These are phyloP conservation scores for Trifolium dubium DNA, from an alignment of 306 rosid species.

Conservation along the genomic window DNA sequence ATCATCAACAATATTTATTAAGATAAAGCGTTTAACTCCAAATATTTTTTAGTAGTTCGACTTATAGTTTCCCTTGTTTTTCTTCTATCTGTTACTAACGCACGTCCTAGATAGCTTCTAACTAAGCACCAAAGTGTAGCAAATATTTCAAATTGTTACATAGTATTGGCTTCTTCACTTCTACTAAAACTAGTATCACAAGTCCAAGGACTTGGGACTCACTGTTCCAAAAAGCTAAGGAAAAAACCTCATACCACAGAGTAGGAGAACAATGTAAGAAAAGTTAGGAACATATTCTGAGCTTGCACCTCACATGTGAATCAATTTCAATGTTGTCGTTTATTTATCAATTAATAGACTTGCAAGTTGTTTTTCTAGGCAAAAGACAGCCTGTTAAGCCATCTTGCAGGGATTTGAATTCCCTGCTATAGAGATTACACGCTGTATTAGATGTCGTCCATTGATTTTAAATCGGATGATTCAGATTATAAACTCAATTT, in stretches of 20 bases:
- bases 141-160: slow-evolving; percentile 11
- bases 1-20: not conserved
- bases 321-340: not conserved
- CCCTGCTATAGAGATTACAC: too few species aligned
- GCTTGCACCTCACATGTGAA: not conserved
- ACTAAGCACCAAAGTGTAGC: not conserved
- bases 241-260: too few species aligned
- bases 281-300: not conserved
- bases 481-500: too few species aligned
- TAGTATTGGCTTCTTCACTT: not conserved
- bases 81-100: not conserved
- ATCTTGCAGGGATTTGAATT: too few species aligned
- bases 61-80: not conserved
- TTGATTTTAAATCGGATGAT: too few species aligned
- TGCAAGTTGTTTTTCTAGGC: not conserved
- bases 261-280: not conserved
- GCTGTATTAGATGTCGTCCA: too few species aligned
- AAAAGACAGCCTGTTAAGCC: not conserved
- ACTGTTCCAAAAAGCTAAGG: too few species aligned
- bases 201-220: not conserved
- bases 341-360: slow-evolving; percentile 2
- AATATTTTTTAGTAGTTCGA: not conserved
- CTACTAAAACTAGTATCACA: too few species aligned
- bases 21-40: not conserved
- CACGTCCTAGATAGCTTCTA: not conserved